Evolutionary conservation across 2,329 filamentous ascomycete species (phyloP), one percentile per base, ranked within the genome.

Genomic region (Botrytis pseudocinerea): DNA sequence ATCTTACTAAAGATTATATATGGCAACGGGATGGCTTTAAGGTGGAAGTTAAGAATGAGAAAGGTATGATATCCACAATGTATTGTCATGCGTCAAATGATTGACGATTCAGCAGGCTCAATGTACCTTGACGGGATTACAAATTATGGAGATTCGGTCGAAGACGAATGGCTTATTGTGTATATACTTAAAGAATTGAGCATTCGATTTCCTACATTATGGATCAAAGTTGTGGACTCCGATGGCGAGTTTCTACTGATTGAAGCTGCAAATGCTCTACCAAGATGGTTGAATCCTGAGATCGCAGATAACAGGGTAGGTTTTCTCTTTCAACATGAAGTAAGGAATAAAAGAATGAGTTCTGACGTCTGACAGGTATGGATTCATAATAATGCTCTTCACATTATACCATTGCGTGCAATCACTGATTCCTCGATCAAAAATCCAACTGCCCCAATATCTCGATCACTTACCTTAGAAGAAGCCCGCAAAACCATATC

Each of bases 161-260:
- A 97, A 79, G 96, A 99, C 78, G 97, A 99, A 84, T 99, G 96
- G 97, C 88, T 98, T 9, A 91, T 98, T 74, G 95, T 98, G 32
- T 97, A 95, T 83, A 84, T 98, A 8, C 85, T 99, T 44, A 90
- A 93, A 62, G 92, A 97, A 82, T 84, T 98, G 77, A 95, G 91
- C 77, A 92, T 87, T 77, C 86, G 87, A 54, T 93, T 93, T 78
- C 85, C 89, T 7, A 86, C 92, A 74, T 85, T 94, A 12, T 99
- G 95, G 95, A 88, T 94, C 64, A 90, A 93, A 66, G 87, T 97
- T 6, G 90, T 89, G 74, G 96, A 99, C 81, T 92, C 90, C 66
- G 96, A 98, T 82, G 97, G 97, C 78, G 95, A 99, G 80, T 99
- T 99, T 78, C 87, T 99, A 68, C 89, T 99, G 28, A 92, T 98